Base-by-base conservation (phyloP, 2,329 filamentous ascomycete genomes). In the Pseudopyricularia javanii region DNA sequence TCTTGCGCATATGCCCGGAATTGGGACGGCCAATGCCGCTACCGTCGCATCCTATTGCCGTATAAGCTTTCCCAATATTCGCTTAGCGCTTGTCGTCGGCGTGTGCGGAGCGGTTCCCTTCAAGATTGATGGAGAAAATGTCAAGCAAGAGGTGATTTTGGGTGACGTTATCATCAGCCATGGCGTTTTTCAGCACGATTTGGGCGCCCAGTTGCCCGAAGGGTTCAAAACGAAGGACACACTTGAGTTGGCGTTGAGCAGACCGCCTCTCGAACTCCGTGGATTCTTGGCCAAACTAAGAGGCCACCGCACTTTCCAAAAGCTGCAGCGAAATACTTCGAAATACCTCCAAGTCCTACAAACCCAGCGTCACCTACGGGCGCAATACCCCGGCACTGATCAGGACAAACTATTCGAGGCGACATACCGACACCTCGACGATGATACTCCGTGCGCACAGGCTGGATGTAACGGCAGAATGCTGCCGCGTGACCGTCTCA, bases 161-260 rank as follows among this genome's bases (percentile, higher is more conserved):
- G 1, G 62, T 61, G 0, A 53, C 62, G 2, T 63, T 61, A 22
- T 61, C 20, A 56, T 61, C 55, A 61, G 60, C 51, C 57, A 56
- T 3, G 50, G 34, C 0, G 26, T 61, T 6, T 47, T 60, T 2
- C 57, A 61, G 17, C 59, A 61, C 49, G 60, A 62, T 22, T 54
- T 59, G 7, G 59, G 62, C 3, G 26, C 56, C 3, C 53, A 57
- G 26, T 59, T 57, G 11, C 55, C 56, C 2, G 53, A 54, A 15
- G 43, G 47, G 1, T 61, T 63, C 51, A 11, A n/a, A 3, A 35
- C 52, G 1, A 62, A 62, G 49, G 43, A 53, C 3, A 54, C 49
- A 0, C 9, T 56, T 4, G 40, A 58, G 11, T 57, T 62, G 20
- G 55, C 26, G 7, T 53, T 62, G 1, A 55, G 55, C 3, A 34